Percentiles rank a stretch among this genome's conserved stretches.
Evolutionary conservation across 192 early-diverging fungal species (phyloP).

Genomic region (Umbelopsis vinacea): DNA sequence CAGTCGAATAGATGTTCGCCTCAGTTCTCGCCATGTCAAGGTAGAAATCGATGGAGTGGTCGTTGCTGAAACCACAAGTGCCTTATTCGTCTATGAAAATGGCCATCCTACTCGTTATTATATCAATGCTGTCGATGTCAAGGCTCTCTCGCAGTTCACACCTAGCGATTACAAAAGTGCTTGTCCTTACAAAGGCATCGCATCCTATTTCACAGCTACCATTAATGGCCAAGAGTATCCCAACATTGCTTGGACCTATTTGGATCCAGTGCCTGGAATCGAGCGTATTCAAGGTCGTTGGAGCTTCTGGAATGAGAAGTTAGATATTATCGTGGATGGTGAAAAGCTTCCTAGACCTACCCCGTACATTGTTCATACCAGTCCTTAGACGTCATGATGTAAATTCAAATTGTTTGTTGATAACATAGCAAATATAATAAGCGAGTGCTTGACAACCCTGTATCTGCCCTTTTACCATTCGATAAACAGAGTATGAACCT

Average conservation of each 20-base stretch:
- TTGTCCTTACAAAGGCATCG: slow-evolving; percentile 6
- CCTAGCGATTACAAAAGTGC: background rate
- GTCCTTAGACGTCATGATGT: background rate
- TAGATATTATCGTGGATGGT: slow-evolving; percentile 6
- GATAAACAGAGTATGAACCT: too few relatives aligned
- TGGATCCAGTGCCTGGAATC: background rate
- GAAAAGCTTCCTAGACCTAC: background rate
- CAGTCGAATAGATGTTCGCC: slow-evolving; percentile 9
- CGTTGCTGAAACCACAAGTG: background rate
- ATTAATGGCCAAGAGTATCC: slow-evolving; percentile 2
- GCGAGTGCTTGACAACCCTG: background rate
- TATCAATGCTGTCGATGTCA: slow-evolving; percentile 9
- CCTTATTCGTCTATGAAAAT: slow-evolving; percentile 2
- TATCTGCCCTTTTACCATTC: too few relatives aligned
- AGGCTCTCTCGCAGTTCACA: background rate
- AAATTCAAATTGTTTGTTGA: background rate
- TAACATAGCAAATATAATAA: background rate
- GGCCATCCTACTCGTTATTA: slow-evolving; percentile 9
- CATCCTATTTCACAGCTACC: background rate
- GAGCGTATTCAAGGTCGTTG: slow-evolving; percentile 8
- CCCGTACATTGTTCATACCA: background rate
- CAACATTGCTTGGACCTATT: slow-evolving; percentile 7
- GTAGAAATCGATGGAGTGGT: slow-evolving; percentile 1
- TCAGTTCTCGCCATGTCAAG: slow-evolving; percentile 6
- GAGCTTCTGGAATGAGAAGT: slow-evolving; percentile 14